phyloP scores from a whole-genome alignment of 1,139 yeast genomes.

The Spencermartinsiella ligniputridi region DNA sequence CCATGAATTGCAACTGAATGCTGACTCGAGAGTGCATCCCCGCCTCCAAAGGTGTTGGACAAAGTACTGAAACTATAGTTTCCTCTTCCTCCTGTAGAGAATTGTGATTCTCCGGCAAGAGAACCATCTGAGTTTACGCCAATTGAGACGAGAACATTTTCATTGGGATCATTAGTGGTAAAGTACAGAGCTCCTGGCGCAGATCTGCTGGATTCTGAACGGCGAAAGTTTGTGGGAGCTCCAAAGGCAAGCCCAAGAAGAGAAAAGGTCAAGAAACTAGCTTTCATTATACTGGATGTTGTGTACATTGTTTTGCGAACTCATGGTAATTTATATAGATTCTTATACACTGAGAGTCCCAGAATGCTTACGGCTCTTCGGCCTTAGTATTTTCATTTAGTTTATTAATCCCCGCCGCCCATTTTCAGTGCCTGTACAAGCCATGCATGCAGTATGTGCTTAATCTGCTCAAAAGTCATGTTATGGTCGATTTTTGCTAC shows the following conservation, averaged over 20 bases:
- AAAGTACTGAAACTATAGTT: constrained; percentile 1
- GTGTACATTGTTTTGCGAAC: background rate
- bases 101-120: background rate
- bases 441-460: background rate
- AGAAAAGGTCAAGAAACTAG: background rate
- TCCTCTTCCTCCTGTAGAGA: background rate
- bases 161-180: constrained; percentile 1
- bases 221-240: background rate
- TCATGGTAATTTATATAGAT: background rate
- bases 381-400: too few relatives aligned
- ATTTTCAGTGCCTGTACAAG: background rate
- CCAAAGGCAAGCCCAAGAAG: background rate
- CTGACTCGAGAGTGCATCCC: background rate
- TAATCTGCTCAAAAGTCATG: background rate
- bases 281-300: background rate
- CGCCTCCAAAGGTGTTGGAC: background rate
- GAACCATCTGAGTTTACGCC: background rate
- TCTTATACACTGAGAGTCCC: background rate
- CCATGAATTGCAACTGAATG: background rate
- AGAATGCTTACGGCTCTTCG: too few relatives aligned
- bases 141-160: background rate
- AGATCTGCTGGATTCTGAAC: background rate
- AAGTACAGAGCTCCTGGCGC: background rate
- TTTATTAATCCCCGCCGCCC: background rate
- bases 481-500: too few relatives aligned